Base-by-base conservation (phyloP, 805 yeast species). In the Komagataella pastoris region DNA sequence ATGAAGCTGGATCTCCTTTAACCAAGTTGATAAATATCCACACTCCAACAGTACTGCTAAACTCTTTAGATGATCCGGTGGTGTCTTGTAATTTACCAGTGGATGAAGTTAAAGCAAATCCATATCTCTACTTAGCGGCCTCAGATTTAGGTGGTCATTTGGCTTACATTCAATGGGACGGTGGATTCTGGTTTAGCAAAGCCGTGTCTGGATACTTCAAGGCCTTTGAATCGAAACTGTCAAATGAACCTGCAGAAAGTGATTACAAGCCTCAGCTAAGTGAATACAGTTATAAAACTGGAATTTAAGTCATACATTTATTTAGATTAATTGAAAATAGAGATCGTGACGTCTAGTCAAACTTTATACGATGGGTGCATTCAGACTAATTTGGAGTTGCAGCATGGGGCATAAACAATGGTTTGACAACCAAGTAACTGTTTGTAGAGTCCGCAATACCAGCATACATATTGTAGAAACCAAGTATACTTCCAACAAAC, bases 91-190 rank as follows among this genome's bases (percentile, higher is more conserved):
- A 74, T 44, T 72, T 80, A 46, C 88, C 90, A 7, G 53, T 54
- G 19, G 50, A 61, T 3, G 85, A 80, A 52, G 73, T 76, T 17
- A 54, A 61, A 44, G 64, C 69, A 30, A 83, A 83, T 54, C 88
- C 89, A 14, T 80, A 75, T 59, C 65, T 81, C 23, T 68, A 76
- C 36, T 65, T 81, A 64, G 69, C 79, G 4, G 74, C 77, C 48
- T 76, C 88, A 1, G 77, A 81, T 51, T 60, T 80, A 12, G 93
- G 93, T 56, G 91, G 91, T 6, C 93, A 85, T 61, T 71, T 83
- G 60, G 85, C 77, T 1, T 77, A 69, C 52, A 59, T 76, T 45
- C 70, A 75, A 51, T 57, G 61, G 6, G 63, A 73, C 46, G 70
- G 74, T 44, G 67, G 71, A 30, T 70, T 77, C 50, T 77, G 82